Base-by-base conservation (phyloP, 331 rosid species). In the Quercus tomentella region DNA sequence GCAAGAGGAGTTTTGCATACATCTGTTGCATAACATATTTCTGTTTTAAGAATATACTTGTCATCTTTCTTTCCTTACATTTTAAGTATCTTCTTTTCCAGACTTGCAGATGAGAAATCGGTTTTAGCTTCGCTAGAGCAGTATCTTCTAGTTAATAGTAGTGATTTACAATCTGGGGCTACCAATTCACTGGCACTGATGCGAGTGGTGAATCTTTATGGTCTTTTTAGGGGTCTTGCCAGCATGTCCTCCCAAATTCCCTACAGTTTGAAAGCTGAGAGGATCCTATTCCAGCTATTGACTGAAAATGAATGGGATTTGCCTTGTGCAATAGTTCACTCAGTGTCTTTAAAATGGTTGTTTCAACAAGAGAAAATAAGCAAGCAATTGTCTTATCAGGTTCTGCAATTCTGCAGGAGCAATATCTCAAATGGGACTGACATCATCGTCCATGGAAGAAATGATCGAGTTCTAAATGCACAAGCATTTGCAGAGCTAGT, bases 91-190 rank as follows among this genome's bases (percentile, higher is more conserved):
- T 55, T 80, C 77, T 60, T 85, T 73, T 79, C 86, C 92, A 93
- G 98, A 68, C 86, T 95, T 81, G 97, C 94, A 41, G 99, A 93
- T 86, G 99, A 91, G 79, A 93, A 91, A 84, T 77, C 90, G 86
- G 91, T 91, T 80, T 87, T 93, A 79, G 89, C 91, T 74, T 95
- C 96, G 73, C 87, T 95, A 56, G 98, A 93, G 72, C 93, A 90
- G 76, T 91, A 91, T 84, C 83, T 89, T 89, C 88, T 91, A 71
- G 91, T 81, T 75, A 90, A 90, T 77, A 62, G 81, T 71, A 72
- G 84, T 67, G 88, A 85, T 51, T 81, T 88, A 79, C 87, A 60
- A 65, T 18, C 56, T 62, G 66, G 82, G 81, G 22, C 72, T 60
- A 73, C 86, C 54, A 87, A 88, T 84, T 82, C 84, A 55, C 82